A percentile compares a stretch with the other conserved stretches of the same genome.
Conservation (phyloP, 192 early-diverging fungal genomes). For the Backusella sp. region DNA sequence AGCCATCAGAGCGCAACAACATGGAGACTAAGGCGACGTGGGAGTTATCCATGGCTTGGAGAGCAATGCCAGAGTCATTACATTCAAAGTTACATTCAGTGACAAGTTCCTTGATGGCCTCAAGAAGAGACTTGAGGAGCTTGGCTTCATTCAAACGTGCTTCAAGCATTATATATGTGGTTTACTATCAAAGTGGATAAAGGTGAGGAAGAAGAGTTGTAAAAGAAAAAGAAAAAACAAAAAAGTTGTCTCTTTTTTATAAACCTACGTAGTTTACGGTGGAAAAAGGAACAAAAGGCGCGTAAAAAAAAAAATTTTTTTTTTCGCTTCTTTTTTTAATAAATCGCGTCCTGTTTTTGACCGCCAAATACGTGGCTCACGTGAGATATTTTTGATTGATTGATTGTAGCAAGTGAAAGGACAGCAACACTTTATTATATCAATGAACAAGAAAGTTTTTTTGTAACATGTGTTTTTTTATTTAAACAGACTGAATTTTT, state of each 20-base stretch:
- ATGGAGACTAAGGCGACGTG: slow-evolving; percentile 94
- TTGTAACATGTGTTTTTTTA: slow-evolving; percentile 1
- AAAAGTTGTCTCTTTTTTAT: neutral
- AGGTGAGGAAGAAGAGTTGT: neutral
- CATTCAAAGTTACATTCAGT: slow-evolving; percentile 98
- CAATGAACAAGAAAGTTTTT: neutral
- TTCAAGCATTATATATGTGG: slow-evolving; percentile 75
- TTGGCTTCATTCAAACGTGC: slow-evolving; percentile 84
- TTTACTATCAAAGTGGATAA: neutral
- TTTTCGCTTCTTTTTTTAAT: neutral
- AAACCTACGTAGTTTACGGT: neutral
- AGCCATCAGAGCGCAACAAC: slow-evolving; percentile 76
- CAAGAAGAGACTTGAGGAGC: slow-evolving; percentile 92
- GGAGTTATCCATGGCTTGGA: slow-evolving; percentile 99
- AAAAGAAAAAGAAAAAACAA: neutral
- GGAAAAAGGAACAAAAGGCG: slow-evolving; percentile 6
- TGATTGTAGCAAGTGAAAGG: neutral
- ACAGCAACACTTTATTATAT: neutral
- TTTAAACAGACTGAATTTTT: neutral
- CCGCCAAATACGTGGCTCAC: neutral
- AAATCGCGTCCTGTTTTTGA: neutral
- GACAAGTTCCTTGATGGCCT: slow-evolving; percentile 97
- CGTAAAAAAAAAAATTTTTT: slow-evolving; percentile 10
- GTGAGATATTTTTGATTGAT: neutral
- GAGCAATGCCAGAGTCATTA: slow-evolving; percentile 87